Evolutionary conservation across 2,329 filamentous ascomycete species (phyloP).

Genomic region (Colletotrichum eleusines): DNA sequence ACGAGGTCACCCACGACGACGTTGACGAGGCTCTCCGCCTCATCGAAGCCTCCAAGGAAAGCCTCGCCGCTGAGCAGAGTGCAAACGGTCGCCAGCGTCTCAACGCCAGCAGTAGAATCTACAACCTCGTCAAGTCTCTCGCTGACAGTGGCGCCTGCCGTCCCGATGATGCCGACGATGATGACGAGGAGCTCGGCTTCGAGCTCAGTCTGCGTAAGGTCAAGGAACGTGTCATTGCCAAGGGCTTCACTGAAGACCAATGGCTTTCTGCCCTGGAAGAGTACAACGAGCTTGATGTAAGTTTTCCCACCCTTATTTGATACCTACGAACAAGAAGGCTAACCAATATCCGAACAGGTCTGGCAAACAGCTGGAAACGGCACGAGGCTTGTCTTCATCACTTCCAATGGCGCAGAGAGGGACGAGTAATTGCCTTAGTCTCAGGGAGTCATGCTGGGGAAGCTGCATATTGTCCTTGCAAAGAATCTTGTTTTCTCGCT

Average conservation of each 20-base stretch:
- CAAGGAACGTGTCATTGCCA: conserved; percentile 90
- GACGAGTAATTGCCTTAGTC: conserved; percentile 22
- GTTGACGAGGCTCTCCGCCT: conserved; percentile 95
- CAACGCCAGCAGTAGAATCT: conserved; percentile 90
- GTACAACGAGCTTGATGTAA: conserved; percentile 89
- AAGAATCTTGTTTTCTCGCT: conserved; percentile 1
- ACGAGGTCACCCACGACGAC: conserved; percentile 88
- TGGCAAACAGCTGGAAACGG: conserved; percentile 83
- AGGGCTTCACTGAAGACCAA: conserved; percentile 96
- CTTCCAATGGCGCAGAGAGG: conserved; percentile 44
- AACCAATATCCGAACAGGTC: conserved; percentile 64
- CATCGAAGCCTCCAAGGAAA: conserved; percentile 93
- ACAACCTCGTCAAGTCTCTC: conserved; percentile 91
- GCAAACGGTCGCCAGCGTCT: conserved; percentile 72
- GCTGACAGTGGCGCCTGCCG: conserved; percentile 88
- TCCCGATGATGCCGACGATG: conserved; percentile 73
- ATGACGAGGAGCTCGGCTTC: conserved; percentile 63
- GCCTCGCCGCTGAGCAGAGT: conserved; percentile 78
- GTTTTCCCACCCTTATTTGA: conserved; percentile 53
- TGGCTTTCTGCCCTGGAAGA: conserved; percentile 88
- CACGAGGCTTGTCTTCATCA: conserved; percentile 78
- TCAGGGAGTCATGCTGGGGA: conserved; percentile 1
- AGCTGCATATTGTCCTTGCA: conserved; percentile 18
- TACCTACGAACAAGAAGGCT: conserved; percentile 47
- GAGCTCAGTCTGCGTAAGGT: conserved; percentile 91